Evolutionary conservation across 768 basidiomycete genomes (phyloP).

Genomic region (Hericium rajendrae): DNA sequence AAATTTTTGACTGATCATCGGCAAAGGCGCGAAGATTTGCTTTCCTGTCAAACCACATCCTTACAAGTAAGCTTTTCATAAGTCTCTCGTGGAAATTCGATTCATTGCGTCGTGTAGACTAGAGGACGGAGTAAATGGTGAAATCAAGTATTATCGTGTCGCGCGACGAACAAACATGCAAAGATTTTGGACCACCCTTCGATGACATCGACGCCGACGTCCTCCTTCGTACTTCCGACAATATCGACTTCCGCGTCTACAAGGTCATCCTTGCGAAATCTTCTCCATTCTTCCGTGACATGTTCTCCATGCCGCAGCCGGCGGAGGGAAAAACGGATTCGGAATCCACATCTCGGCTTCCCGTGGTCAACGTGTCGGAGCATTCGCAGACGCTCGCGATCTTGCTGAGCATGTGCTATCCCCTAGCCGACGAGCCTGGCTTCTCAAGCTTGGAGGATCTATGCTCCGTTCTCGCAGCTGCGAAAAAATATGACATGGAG

Average conservation of each 20-base stretch:
- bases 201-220: conserved; percentile 11
- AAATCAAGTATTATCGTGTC: too few species aligned
- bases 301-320: neutral
- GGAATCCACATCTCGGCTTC: too few species aligned
- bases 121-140: too few species aligned
- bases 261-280: conserved; percentile 9
- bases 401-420: neutral
- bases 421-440: neutral
- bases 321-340: neutral
- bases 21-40: too few species aligned
- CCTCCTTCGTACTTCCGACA: conserved; percentile 8
- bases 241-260: conserved; percentile 10
- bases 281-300: conserved; percentile 3
- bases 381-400: neutral
- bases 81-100: too few species aligned
- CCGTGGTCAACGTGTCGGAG: neutral
- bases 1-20: too few species aligned
- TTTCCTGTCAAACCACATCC: too few species aligned
- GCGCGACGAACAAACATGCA: neutral
- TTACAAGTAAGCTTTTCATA: too few species aligned
- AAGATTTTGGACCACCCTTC: neutral
- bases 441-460: neutral
- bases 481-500: neutral
- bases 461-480: neutral
- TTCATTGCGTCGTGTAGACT: too few species aligned